Conservation (phyloP, 208 protist species). For the Porcisia deanei region DNA sequence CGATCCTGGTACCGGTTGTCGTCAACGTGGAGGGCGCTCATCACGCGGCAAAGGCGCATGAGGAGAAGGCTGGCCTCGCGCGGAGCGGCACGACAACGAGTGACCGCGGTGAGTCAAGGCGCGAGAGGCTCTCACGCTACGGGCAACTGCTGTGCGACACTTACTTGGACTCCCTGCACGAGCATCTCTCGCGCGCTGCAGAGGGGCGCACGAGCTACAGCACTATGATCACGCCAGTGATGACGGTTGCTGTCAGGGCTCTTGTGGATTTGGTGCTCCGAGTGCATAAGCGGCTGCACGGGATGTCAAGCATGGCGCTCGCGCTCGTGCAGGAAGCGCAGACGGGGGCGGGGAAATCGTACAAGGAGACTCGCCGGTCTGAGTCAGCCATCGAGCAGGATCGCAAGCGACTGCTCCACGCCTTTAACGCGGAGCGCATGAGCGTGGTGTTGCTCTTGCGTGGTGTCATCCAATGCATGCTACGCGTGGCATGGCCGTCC, state of each 20-base stretch:
- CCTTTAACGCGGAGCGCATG: constrained; percentile 60
- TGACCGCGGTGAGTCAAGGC: constrained; percentile 14
- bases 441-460: constrained; percentile 57
- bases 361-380: neutral
- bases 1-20: constrained; percentile 48
- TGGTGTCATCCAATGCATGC: constrained; percentile 54
- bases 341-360: constrained; percentile 2
- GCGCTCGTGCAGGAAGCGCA: constrained; percentile 21
- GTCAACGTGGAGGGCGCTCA: constrained; percentile 14
- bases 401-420: constrained; percentile 32
- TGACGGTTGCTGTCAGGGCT: constrained; percentile 46
- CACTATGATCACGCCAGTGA: constrained; percentile 37
- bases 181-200: constrained; percentile 20
- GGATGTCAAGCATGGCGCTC: constrained; percentile 49
- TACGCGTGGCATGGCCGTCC: constrained; percentile 79
- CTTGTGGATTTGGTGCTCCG: constrained; percentile 59
- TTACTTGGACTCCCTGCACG: constrained; percentile 70
- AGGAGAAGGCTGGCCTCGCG: constrained; percentile 6
- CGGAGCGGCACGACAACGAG: constrained; percentile 13
- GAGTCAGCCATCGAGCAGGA: constrained; percentile 10
- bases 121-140: constrained; percentile 54
- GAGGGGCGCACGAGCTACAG: constrained; percentile 13
- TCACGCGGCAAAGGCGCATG: constrained; percentile 4
- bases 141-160: constrained; percentile 73
- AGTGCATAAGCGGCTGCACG: constrained; percentile 60